Evolutionary conservation across 352 stramenopile genomes (phyloP), one percentile per base, ranked within the genome.

Genomic region (Aphanomyces invadans): DNA sequence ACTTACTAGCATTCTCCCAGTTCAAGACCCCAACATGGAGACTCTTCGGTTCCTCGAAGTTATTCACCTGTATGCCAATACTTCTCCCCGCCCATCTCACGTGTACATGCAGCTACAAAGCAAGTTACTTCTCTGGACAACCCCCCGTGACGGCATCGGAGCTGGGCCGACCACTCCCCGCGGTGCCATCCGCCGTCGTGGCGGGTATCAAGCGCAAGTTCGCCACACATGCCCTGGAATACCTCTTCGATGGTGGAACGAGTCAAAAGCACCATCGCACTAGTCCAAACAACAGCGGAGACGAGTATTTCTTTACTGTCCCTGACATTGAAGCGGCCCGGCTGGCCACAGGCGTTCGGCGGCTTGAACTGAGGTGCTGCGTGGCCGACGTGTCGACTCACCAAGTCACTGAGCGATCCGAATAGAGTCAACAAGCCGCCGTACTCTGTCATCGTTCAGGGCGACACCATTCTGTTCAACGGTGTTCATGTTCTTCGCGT

Each of bases 1-100:
- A n/a, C n/a, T n/a, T n/a, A n/a, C 42, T 57, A 67, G 60, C 46
- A 60, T 67, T 46, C 38, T 51, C 26, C 19, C 25, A 4, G 60
- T 67, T 10, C n/a, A 59, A 17, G 45, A 67, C 32, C 42, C 42
- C n/a, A 67, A 67, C 60, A 67, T 67, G 60, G 60, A 67, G n/a
- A 67, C 60, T 10, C 28, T 67, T 21, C 60, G 60, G 21, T 59
- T 67, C 45, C 60, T 67, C n/a, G 60, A 67, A 57, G 28, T 67
- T 23, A 48, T 67, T 23, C 42, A 67, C 21, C 28, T 67, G 60
- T 57, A 67, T 39, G 38, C 19, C 1, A 12, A 31, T 21, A 17
- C 21, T 19, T 4, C 5, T 39, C n/a, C 15, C 21, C 45, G 2
- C 10, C 49, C 15, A 19, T 28, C n/a, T 26, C 51, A 33, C 26